These are phyloP conservation scores for Heritiera littoralis DNA, from an alignment of 345 rosid genomes.

Conservation along the genomic window DNA sequence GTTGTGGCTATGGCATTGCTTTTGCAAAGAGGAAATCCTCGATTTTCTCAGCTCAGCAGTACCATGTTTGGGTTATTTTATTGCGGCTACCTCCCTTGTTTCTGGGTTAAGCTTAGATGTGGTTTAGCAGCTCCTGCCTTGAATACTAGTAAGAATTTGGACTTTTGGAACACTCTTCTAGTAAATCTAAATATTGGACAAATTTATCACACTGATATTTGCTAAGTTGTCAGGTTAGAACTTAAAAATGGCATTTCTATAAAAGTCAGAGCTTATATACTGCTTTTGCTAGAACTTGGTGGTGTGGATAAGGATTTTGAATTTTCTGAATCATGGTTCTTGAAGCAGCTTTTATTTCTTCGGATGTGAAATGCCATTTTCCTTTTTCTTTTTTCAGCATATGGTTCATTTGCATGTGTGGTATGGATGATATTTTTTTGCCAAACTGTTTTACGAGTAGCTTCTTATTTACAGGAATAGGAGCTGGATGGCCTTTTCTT, in stretches of 20 bases:
- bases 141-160: conserved; percentile 56
- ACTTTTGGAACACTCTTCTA: conserved; percentile 12
- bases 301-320: neutral
- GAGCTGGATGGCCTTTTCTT: conserved; percentile 67
- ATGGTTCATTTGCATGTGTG: neutral
- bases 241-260: neutral
- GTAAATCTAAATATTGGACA: neutral
- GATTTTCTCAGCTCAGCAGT: conserved; percentile 52
- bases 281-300: neutral
- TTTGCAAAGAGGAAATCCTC: conserved; percentile 84
- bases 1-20: conserved; percentile 77
- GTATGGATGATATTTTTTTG: conserved; percentile 5
- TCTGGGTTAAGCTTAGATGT: conserved; percentile 93
- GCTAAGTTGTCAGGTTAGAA: neutral
- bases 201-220: neutral
- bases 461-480: conserved; percentile 59
- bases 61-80: conserved; percentile 70
- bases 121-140: conserved; percentile 79
- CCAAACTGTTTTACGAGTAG: conserved; percentile 25
- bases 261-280: conserved; percentile 11
- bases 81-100: conserved; percentile 93
- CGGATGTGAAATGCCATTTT: neutral
- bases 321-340: conserved; percentile 2
- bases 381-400: neutral
- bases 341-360: neutral